These are phyloP conservation scores for Micractinium conductrix DNA, from an alignment of 139 green algal genomes.

Conservation along the genomic window DNA sequence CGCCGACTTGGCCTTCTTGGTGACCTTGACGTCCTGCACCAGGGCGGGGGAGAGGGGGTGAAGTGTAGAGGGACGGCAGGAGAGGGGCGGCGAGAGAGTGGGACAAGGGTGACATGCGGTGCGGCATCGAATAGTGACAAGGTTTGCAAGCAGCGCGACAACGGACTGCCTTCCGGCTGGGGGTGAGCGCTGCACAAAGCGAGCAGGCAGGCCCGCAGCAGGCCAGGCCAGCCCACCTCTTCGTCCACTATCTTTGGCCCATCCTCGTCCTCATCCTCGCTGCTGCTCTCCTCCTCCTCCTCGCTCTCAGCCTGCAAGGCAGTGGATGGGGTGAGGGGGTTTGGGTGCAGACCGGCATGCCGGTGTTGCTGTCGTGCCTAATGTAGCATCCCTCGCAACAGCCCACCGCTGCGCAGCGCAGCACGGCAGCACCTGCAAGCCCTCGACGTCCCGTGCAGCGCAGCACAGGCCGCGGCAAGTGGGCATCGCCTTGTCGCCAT, in stretches of 20 bases:
- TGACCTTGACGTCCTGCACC: conserved; percentile 26
- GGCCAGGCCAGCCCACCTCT: conserved; percentile 22
- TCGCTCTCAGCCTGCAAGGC: conserved; percentile 34
- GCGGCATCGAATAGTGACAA: too few relatives aligned
- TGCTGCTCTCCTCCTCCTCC: conserved; percentile 62
- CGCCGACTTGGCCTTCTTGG: conserved; percentile 43
- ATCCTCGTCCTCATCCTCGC: conserved; percentile 52
- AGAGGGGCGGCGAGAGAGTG: too few relatives aligned
- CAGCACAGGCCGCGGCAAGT: too few relatives aligned
- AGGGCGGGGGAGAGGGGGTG: not conserved
- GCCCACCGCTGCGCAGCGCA: too few relatives aligned
- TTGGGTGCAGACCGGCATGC: too few relatives aligned
- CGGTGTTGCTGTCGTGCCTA: too few relatives aligned
- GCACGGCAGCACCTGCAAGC: too few relatives aligned
- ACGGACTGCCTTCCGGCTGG: not conserved
- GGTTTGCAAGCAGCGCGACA: not conserved
- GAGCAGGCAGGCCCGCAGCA: not conserved
- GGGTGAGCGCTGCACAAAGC: not conserved
- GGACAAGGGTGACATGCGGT: too few relatives aligned
- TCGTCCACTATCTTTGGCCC: conserved; percentile 61
- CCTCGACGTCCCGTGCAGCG: too few relatives aligned
- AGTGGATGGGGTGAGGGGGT: not conserved
- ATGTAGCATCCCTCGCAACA: too few relatives aligned
- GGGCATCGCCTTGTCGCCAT: too few relatives aligned
- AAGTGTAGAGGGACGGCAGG: not conserved